Evolutionary conservation across 257 asterid species (phyloP), one percentile per base, ranked within the genome.

Genomic region (Eustoma russellianum): DNA sequence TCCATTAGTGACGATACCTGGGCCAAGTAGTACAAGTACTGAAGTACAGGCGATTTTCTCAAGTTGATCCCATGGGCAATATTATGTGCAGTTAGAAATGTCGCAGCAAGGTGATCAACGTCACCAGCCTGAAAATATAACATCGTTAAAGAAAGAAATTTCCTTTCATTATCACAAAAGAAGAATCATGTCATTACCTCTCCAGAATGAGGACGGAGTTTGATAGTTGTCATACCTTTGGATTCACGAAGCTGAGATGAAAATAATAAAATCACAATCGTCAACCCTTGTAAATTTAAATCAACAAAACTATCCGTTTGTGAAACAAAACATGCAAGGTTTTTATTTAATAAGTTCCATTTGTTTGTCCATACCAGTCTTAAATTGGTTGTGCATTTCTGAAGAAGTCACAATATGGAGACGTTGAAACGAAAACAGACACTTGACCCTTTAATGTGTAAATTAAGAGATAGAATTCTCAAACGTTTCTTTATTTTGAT

Each of bases 201-300:
- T 71, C 96, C 98, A 66, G 95, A 76, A 75, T 91, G 98, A 18
- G 98, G 98, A 12, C 98, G 88, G 73, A 91, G 83, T 77, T 87
- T 91, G 70, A 91, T 91, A 38, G 93, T 81, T 5, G 94, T 79
- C 97, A 91, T 80, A 44, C 97, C 98, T 70, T 91, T 91, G 10
- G 93, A 86, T 66, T 87, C 98, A 9, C 98, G 98, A 56, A 91
- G 94, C 98, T 91, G 90, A 72, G 70, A 66, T 50, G 41, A 24
- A 24, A 24, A 24, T 24, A 24, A 24, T 24, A 24, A 2, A 24
- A 24, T 24, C 3, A 4, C 30, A 24, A 24, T 24, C 3, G 30
- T 24, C 30, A 24, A 24, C 30, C 2, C 30, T n/a, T n/a, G n/a
- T n/a, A n/a, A 24, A 24, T 24, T 24, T 24, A 24, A 24, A 24